phyloP scores from a whole-genome alignment of 2,329 filamentous ascomycete species.

The Paecilomyces formosus region DNA sequence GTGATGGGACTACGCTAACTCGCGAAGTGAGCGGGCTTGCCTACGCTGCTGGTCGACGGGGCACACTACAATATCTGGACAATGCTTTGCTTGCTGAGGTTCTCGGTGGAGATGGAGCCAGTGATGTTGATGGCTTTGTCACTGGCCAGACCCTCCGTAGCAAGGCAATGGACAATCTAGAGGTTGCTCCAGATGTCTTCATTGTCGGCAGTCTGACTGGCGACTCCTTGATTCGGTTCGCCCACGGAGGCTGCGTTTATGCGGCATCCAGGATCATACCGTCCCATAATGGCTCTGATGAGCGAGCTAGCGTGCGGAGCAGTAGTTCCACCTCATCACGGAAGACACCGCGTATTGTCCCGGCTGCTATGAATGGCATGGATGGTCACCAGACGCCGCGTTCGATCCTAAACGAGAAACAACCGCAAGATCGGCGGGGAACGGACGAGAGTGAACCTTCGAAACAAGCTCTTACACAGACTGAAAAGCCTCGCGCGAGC shows the following conservation, averaged over 20 bases:
- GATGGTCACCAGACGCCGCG: slow-evolving; percentile 24
- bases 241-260: slow-evolving; percentile 52
- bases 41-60: slow-evolving; percentile 51
- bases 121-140: slow-evolving; percentile 27
- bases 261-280: slow-evolving; percentile 46
- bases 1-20: slow-evolving; percentile 37
- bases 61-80: slow-evolving; percentile 46
- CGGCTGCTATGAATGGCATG: slow-evolving; percentile 30
- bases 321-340: slow-evolving; percentile 10
- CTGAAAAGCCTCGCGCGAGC: slow-evolving; percentile 4
- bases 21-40: slow-evolving; percentile 43
- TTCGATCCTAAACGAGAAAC: slow-evolving; percentile 4
- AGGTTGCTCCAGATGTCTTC: slow-evolving; percentile 48
- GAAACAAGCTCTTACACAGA: slow-evolving; percentile 9
- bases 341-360: background rate
- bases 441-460: slow-evolving; percentile 10
- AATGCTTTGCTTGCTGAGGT: slow-evolving; percentile 41
- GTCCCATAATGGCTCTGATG: slow-evolving; percentile 10
- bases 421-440: background rate
- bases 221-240: slow-evolving; percentile 53
- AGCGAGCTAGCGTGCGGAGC: slow-evolving; percentile 10
- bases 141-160: slow-evolving; percentile 47
- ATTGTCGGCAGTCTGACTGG: slow-evolving; percentile 53
- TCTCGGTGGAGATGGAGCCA: slow-evolving; percentile 18
- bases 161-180: slow-evolving; percentile 45